These are phyloP conservation scores for Sporothrix globosa DNA, from an alignment of 2,329 filamentous ascomycete species.

Conservation along the genomic window DNA sequence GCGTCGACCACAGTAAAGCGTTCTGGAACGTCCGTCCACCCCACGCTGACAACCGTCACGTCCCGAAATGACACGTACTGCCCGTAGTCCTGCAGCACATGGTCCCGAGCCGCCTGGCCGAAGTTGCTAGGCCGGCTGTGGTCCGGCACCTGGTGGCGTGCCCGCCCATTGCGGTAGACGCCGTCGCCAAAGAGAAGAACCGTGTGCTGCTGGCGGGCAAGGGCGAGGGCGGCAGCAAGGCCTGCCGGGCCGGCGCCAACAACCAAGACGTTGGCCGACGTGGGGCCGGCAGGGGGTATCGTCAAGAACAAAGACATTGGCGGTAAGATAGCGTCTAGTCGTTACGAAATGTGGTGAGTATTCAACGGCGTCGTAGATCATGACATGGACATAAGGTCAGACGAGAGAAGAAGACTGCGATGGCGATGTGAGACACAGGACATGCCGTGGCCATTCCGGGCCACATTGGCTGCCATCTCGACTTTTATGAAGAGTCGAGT, in stretches of 20 bases:
- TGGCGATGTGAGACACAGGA: too few species aligned
- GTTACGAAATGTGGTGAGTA: neutral
- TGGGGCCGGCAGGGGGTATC: neutral
- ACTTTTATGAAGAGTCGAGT: neutral
- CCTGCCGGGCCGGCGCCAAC: constrained; percentile 26
- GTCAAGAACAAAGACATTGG: neutral
- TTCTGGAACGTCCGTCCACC: neutral
- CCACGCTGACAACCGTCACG: neutral
- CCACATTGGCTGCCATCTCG: neutral
- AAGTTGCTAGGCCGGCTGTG: constrained; percentile 44
- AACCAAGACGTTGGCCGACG: constrained; percentile 5
- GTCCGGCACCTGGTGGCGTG: constrained; percentile 48
- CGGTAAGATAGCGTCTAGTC: neutral
- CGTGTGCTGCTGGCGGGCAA: constrained; percentile 54
- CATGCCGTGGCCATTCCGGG: too few species aligned
- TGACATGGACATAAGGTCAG: neutral
- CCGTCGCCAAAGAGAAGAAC: constrained; percentile 56
- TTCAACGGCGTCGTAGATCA: neutral
- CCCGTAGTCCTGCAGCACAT: neutral
- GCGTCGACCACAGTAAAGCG: neutral
- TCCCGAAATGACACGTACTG: neutral
- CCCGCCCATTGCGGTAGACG: constrained; percentile 54
- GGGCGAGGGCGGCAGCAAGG: constrained; percentile 33
- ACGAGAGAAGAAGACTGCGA: neutral
- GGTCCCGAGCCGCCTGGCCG: neutral